Base-by-base conservation (phyloP, 768 basidiomycete genomes). In the Hysterangium stoloniferum region DNA sequence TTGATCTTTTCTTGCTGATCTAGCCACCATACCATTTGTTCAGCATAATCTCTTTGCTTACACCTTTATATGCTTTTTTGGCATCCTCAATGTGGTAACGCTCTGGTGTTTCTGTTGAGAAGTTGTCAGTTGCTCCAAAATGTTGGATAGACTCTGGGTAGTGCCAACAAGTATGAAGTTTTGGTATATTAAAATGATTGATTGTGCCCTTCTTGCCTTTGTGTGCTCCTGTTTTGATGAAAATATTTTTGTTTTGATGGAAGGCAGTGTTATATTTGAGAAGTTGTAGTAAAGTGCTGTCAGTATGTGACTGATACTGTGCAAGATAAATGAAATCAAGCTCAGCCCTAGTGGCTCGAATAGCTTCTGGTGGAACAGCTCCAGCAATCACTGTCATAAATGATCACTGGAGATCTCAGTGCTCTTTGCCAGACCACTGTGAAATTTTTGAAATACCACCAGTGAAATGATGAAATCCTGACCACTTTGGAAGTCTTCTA, bases 391-490 rank as follows among this genome's bases (percentile, higher is more conserved):
- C 51, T 46, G 29, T 44, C 6, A 45, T 9, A 25, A 44, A 13
- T n/a, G 20, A 46, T 15, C 28, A 7, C n/a, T 27, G 42, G 19
- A 52, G 28, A 13, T 45, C 51, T 31, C 11, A 15, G 48, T 68
- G 62, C 55, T 77, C 71, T 0, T 57, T 64, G 2, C 73, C 74
- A 0, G 72, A 72, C 68, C 68, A 71, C 48, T 75, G 71, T 8
- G 68, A 62, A 1, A 70, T 57, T 0, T 54, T 31, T 1, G 66
- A 69, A 19, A 77, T 71, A 0, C 74, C 72, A 5, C 66, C 68
- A 29, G 63, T 65, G 62, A 77, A 75, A 36, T 71, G 67, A 0
- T 67, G 66, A 1, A 74, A 56, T 1, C 62, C 61, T 22, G 60
- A 61, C 48, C 60, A 61, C 2, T 57, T 58, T 3, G 67, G 64